A percentile compares a stretch with the other conserved stretches of the same genome.
These are phyloP conservation scores for Thalia dealbata DNA, from an alignment of 176 grass and related monocot species.

Conservation along the genomic window DNA sequence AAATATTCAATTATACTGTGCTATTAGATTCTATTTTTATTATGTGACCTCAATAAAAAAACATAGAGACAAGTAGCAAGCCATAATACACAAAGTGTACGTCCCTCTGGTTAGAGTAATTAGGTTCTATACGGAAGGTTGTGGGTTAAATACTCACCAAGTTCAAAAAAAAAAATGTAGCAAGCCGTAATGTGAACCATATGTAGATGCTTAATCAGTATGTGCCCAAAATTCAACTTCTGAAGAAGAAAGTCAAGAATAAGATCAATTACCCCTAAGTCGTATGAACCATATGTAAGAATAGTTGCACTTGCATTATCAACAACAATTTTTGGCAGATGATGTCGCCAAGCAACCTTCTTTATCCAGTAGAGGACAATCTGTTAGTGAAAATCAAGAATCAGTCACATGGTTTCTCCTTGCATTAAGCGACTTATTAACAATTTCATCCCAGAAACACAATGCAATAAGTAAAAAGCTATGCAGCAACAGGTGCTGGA, in stretches of 20 bases:
- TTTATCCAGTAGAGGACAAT: constrained; percentile 60
- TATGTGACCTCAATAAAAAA: too few species aligned
- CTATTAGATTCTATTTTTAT: too few species aligned
- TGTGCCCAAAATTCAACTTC: background rate
- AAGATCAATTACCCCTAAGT: constrained; percentile 45
- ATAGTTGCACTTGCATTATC: constrained; percentile 36
- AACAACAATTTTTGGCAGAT: constrained; percentile 10
- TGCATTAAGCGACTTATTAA: background rate
- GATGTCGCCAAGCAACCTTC: constrained; percentile 37
- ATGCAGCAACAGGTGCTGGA: background rate
- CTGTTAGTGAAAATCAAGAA: constrained; percentile 18
- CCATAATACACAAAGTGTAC: too few species aligned
- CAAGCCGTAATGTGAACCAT: too few species aligned
- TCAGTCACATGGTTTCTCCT: background rate
- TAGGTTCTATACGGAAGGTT: too few species aligned
- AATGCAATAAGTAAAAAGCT: constrained; percentile 12
- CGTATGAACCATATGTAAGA: constrained; percentile 71
- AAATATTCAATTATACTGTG: too few species aligned
- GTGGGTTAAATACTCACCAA: too few species aligned
- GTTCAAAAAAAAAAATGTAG: too few species aligned
- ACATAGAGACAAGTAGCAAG: too few species aligned
- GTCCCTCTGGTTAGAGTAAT: too few species aligned
- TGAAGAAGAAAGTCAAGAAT: background rate
- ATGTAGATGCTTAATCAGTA: background rate
- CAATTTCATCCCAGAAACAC: background rate